These are phyloP conservation scores for Emergomyces orientalis DNA, from an alignment of 2,329 filamentous ascomycete species.

Conservation along the genomic window DNA sequence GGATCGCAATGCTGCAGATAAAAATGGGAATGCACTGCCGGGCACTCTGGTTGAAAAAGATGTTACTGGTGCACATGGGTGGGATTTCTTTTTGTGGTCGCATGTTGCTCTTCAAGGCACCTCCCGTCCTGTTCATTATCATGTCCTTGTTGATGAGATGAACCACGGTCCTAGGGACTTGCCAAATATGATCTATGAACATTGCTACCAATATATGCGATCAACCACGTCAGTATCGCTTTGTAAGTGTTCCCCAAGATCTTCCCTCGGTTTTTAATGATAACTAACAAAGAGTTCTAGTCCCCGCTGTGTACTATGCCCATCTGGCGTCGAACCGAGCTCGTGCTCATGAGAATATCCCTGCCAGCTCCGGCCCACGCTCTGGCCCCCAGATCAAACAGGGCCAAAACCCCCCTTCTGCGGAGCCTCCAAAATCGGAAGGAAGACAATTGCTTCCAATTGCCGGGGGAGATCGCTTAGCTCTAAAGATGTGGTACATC, in stretches of 20 bases:
- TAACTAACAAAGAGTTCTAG: conserved; percentile 17
- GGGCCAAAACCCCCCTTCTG: conserved; percentile 20
- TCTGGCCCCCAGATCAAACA: conserved; percentile 31
- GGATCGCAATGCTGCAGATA: conserved; percentile 49
- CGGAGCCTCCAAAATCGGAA: conserved; percentile 24
- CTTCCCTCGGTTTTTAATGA: no score
- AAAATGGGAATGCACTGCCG: conserved; percentile 71
- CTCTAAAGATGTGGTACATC: conserved; percentile 36
- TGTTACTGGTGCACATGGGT: conserved; percentile 83
- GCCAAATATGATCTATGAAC: conserved; percentile 85
- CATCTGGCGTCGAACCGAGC: conserved; percentile 79
- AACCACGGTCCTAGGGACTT: conserved; percentile 57
- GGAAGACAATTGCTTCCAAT: conserved; percentile 28
- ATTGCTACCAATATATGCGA: conserved; percentile 86
- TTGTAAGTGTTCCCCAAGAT: conserved; percentile 35
- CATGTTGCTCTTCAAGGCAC: conserved; percentile 87
- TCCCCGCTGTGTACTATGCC: conserved; percentile 89
- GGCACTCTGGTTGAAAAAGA: conserved; percentile 82
- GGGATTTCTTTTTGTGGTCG: conserved; percentile 69
- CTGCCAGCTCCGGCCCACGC: conserved; percentile 32
- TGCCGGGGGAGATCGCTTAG: conserved; percentile 23
- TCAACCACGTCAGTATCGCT: conserved; percentile 88
- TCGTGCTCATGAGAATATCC: conserved; percentile 57
- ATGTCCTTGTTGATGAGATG: conserved; percentile 76
- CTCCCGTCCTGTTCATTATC: conserved; percentile 83